phyloP scores from a whole-genome alignment of 306 rosid species.

The Acacia melanoxylon region DNA sequence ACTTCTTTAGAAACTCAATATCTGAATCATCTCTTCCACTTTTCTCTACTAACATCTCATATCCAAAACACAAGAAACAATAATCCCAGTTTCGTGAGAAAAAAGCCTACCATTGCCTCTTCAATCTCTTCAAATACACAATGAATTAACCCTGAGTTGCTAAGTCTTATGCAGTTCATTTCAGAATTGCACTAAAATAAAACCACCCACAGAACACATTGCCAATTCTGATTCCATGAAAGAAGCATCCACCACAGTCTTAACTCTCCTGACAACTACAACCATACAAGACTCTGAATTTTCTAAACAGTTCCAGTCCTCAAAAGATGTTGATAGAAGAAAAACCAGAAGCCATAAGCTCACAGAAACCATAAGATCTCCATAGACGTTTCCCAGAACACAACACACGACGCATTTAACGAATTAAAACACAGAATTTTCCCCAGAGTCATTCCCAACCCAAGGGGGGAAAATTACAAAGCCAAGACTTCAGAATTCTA shows the following conservation, averaged over 20 bases:
- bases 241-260: constrained; percentile 4
- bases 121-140: not conserved
- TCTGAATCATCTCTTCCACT: not conserved
- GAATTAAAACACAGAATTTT: not conserved
- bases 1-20: constrained; percentile 23
- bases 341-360: constrained; percentile 17
- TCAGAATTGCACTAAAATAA: constrained; percentile 13
- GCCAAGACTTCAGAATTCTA: constrained; percentile 13
- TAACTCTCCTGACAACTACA: constrained; percentile 6
- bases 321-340: not conserved
- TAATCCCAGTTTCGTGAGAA: not conserved
- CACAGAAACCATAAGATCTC: constrained; percentile 18
- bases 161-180: constrained; percentile 14
- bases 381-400: not conserved
- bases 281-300: constrained; percentile 13
- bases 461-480: not conserved
- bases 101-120: not conserved
- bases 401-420: not conserved
- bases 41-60: not conserved
- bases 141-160: not conserved
- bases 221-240: not conserved
- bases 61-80: not conserved
- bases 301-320: constrained; percentile 3
- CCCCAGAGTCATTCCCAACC: not conserved
- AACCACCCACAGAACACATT: constrained; percentile 8